Conservation (phyloP, 768 basidiomycete species). For the Holtermannia corniformis region DNA sequence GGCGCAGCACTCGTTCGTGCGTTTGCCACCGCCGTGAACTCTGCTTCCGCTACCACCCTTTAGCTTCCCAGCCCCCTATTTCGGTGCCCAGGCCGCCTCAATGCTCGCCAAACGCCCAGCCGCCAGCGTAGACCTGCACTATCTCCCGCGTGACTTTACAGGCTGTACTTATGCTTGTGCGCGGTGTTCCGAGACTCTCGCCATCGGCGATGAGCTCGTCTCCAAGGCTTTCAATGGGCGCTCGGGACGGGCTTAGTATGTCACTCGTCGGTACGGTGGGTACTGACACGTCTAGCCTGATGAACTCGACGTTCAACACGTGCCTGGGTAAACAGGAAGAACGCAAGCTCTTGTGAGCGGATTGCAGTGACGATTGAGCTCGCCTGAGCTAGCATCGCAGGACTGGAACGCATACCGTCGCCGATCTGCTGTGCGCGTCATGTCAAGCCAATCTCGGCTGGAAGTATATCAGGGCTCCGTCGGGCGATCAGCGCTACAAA, state of each 20-base stretch:
- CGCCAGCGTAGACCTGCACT: too few species aligned
- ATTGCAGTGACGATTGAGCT: neutral
- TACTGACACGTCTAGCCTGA: conserved; percentile 15
- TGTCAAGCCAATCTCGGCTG: conserved; percentile 34
- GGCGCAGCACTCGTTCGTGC: too few species aligned
- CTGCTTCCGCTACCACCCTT: too few species aligned
- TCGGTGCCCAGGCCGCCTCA: too few species aligned
- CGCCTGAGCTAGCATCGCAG: conserved; percentile 4
- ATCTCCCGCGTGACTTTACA: too few species aligned
- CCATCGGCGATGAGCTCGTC: conserved; percentile 39
- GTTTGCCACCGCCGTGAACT: too few species aligned
- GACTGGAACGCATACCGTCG: conserved; percentile 39
- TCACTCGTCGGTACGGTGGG: neutral
- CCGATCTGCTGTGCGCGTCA: conserved; percentile 30
- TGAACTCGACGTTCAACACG: conserved; percentile 41
- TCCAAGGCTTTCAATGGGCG: conserved; percentile 39
- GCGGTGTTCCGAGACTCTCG: conserved; percentile 6
- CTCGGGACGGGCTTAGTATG: conserved; percentile 37
- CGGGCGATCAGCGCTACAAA: conserved; percentile 39
- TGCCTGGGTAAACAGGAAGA: conserved; percentile 35
- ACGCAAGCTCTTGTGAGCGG: conserved; percentile 27
- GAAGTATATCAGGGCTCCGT: conserved; percentile 38
- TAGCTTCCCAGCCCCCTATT: too few species aligned
- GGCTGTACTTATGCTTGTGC: neutral
- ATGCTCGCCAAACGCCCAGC: too few species aligned